Evolutionary conservation across 2,329 filamentous ascomycete genomes (phyloP).

Genomic region (Dothideomycetes sp.): DNA sequence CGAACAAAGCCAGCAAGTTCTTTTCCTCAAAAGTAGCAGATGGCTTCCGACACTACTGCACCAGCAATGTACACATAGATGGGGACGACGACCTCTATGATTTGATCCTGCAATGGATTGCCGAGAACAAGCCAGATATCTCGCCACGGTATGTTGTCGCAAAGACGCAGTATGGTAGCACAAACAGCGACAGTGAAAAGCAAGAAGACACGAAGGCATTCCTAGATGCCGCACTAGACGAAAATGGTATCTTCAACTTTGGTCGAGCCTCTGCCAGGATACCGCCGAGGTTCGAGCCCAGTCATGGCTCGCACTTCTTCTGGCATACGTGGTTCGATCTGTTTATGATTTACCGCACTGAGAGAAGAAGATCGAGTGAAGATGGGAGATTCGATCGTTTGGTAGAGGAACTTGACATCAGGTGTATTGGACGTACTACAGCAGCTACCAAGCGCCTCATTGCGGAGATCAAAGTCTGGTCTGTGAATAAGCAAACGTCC

Average conservation of each 20-base stretch:
- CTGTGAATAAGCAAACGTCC: conserved; percentile 28
- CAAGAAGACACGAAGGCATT: conserved; percentile 14
- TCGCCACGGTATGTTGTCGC: conserved; percentile 27
- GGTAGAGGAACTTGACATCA: conserved; percentile 24
- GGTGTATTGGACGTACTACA: conserved; percentile 36
- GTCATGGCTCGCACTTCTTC: conserved; percentile 34
- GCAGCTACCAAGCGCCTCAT: conserved; percentile 38
- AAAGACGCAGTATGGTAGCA: conserved; percentile 25
- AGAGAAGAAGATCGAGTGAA: neutral
- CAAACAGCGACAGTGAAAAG: conserved; percentile 22
- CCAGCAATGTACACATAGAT: conserved; percentile 33
- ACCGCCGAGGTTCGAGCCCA: conserved; percentile 39
- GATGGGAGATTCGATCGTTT: neutral
- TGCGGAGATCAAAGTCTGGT: conserved; percentile 32
- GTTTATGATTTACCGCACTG: neutral
- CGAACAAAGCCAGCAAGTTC: conserved; percentile 26
- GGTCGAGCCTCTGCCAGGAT: conserved; percentile 36
- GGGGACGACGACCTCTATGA: conserved; percentile 33
- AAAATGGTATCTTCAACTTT: conserved; percentile 37
- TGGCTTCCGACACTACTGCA: conserved; percentile 26
- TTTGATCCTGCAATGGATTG: conserved; percentile 32
- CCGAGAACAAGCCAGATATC: conserved; percentile 27
- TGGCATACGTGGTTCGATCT: conserved; percentile 16
- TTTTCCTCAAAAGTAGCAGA: conserved; percentile 21
- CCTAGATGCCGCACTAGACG: conserved; percentile 22